Conservation (phyloP, 441 rosid genomes). For the Adansonia gregorii region DNA sequence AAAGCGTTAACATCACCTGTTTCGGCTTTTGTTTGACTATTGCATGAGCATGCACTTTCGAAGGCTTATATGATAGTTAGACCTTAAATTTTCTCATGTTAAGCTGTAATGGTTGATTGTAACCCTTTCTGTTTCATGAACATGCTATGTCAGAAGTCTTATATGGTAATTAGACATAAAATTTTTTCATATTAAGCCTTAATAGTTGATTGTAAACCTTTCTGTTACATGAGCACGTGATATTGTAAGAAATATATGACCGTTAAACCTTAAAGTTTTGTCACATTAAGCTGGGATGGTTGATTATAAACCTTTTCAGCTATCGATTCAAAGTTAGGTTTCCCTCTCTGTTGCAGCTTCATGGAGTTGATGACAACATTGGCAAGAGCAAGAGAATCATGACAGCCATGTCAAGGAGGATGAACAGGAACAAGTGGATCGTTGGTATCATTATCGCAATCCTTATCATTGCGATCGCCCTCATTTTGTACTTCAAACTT, state of each 20-base stretch:
- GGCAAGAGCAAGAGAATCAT: conserved; percentile 87
- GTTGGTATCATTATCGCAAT: conserved; percentile 57
- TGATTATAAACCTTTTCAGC: neutral
- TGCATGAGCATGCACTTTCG: neutral
- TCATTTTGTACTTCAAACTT: conserved; percentile 90
- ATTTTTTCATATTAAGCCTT: neutral
- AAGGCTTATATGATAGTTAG: neutral
- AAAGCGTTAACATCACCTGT: neutral
- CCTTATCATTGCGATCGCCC: conserved; percentile 59
- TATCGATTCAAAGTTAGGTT: neutral
- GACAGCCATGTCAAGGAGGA: conserved; percentile 72
- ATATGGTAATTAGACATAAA: neutral
- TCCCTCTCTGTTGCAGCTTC: conserved; percentile 53
- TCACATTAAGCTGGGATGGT: neutral
- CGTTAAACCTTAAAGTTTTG: neutral
- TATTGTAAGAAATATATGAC: neutral
- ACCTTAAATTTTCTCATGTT: neutral
- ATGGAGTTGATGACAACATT: conserved; percentile 88
- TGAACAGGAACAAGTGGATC: conserved; percentile 90
- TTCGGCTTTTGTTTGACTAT: neutral
- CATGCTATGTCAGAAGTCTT: neutral
- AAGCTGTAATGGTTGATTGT: neutral
- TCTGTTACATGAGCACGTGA: neutral
- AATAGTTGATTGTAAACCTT: neutral
- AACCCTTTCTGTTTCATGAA: neutral